Percentiles rank a stretch among this genome's conserved stretches.
Conservation (phyloP, 2,329 filamentous ascomycete species). For the Colletotrichum sp. region DNA sequence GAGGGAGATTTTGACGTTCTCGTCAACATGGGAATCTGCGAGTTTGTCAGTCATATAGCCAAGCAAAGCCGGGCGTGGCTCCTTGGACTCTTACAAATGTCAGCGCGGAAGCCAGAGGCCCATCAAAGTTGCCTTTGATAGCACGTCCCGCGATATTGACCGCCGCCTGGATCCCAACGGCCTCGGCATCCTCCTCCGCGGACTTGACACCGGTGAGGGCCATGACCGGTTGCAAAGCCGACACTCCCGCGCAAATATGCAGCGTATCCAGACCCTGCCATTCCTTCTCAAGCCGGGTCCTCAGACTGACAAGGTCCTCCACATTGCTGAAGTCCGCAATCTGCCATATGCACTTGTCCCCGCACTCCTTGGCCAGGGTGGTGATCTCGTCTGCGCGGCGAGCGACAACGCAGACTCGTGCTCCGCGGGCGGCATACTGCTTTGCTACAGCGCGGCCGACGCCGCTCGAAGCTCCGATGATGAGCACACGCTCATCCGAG, state of each 20-base stretch:
- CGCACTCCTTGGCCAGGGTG: background rate
- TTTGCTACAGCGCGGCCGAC: conserved; percentile 6
- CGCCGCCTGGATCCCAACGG: background rate
- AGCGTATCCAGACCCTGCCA: conserved; percentile 4
- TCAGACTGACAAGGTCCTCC: background rate
- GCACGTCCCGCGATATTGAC: conserved; percentile 3
- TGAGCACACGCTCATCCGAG: conserved; percentile 2
- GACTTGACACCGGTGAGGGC: background rate
- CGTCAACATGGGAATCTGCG: conserved; percentile 12
- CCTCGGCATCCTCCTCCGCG: background rate
- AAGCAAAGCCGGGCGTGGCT: background rate
- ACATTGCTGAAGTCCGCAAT: background rate
- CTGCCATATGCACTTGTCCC: background rate
- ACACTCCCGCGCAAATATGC: conserved; percentile 1
- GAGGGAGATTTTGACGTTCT: background rate
- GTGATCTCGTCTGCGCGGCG: conserved; percentile 2
- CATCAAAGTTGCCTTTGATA: conserved; percentile 8
- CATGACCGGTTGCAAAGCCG: conserved; percentile 10
- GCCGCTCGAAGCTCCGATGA: conserved; percentile 10
- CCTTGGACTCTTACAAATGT: background rate
- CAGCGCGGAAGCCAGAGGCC: background rate
- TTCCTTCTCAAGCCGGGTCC: background rate
- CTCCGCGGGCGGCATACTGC: conserved; percentile 7
- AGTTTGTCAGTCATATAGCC: background rate
- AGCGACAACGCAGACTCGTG: conserved; percentile 1